Evolutionary conservation across 768 basidiomycete species (phyloP).

Genomic region (Cystobasidium tubakii): DNA sequence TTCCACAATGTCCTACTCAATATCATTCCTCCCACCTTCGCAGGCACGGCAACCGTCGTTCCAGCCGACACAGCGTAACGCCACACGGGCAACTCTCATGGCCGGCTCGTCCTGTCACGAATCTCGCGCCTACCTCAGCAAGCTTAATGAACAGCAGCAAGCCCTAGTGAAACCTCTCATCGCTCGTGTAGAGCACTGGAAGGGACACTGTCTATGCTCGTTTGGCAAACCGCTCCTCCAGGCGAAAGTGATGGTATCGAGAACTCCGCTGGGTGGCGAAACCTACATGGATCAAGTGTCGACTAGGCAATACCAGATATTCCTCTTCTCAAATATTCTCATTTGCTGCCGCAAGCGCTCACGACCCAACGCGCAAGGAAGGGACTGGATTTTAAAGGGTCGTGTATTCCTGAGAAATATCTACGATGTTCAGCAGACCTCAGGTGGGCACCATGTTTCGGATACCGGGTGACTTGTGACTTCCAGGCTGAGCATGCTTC

Average conservation of each 20-base stretch:
- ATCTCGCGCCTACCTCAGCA: not conserved
- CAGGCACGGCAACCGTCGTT: not conserved
- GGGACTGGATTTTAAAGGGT: conserved; percentile 6
- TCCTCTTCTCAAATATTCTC: conserved; percentile 15
- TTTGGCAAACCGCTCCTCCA: not conserved
- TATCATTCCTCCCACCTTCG: not conserved
- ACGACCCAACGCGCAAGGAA: not conserved
- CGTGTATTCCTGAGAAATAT: conserved; percentile 6
- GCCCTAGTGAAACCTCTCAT: conserved; percentile 4
- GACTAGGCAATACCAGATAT: not conserved
- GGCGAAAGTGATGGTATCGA: not conserved
- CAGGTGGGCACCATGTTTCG: not conserved
- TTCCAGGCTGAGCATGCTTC: too few relatives aligned
- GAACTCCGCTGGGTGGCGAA: not conserved
- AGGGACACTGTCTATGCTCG: conserved; percentile 17
- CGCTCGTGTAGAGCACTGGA: conserved; percentile 9
- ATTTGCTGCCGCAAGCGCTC: conserved; percentile 2
- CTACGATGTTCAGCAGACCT: not conserved
- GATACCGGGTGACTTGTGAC: too few relatives aligned
- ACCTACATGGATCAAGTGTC: not conserved
- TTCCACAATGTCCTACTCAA: too few relatives aligned
- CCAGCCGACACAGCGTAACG: not conserved
- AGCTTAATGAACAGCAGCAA: conserved; percentile 1
- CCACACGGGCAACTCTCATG: not conserved
- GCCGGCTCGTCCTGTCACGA: not conserved